Evolutionary conservation across 2,329 filamentous ascomycete genomes (phyloP).

Genomic region (Curvularia sp.): DNA sequence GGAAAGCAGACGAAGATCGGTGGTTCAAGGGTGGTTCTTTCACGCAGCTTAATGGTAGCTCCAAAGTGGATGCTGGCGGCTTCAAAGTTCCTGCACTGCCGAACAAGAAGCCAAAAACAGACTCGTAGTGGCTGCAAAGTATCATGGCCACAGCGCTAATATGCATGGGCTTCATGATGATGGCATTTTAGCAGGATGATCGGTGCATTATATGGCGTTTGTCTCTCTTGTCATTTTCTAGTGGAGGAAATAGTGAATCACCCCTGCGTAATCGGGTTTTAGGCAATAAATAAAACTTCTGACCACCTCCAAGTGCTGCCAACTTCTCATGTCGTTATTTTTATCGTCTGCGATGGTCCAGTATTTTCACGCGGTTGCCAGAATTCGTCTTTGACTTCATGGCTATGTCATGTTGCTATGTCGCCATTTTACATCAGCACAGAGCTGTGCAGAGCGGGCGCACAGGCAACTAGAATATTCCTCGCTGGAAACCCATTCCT

Average conservation of each 20-base stretch:
- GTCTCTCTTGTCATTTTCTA: not conserved
- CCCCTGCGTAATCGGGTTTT: not conserved
- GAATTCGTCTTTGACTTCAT: too few species aligned
- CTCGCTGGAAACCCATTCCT: too few species aligned
- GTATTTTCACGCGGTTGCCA: not conserved
- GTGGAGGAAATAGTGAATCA: not conserved
- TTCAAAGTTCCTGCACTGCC: slow-evolving; percentile 87
- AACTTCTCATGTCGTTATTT: not conserved
- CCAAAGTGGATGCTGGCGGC: slow-evolving; percentile 63
- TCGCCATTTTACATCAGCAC: too few species aligned
- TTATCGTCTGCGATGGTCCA: not conserved
- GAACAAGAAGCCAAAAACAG: slow-evolving; percentile 66
- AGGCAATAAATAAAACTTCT: not conserved
- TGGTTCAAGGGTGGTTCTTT: slow-evolving; percentile 99
- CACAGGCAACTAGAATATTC: too few species aligned
- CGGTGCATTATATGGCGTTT: not conserved
- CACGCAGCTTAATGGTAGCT: slow-evolving; percentile 72
- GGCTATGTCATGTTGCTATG: too few species aligned
- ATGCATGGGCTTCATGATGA: not conserved
- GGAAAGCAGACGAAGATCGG: slow-evolving; percentile 90
- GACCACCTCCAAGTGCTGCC: not conserved
- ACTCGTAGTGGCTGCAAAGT: slow-evolving; percentile 4
- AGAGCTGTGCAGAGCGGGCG: too few species aligned
- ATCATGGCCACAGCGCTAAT: not conserved
- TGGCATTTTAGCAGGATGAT: not conserved